These are phyloP conservation scores for Aethionema arabicum DNA, from an alignment of 345 rosid genomes.

Conservation along the genomic window DNA sequence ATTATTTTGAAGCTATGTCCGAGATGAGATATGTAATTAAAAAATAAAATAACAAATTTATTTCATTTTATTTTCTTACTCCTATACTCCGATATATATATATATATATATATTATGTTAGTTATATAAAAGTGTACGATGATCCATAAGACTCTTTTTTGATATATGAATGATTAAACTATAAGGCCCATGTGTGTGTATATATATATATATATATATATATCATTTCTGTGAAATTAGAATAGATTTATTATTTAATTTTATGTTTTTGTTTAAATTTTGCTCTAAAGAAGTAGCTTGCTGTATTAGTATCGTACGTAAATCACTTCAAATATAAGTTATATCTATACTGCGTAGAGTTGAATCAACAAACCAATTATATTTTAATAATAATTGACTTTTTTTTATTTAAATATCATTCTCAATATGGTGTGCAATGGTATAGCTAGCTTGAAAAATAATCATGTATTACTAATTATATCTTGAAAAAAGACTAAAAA, in stretches of 20 bases:
- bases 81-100: background rate
- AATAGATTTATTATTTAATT: background rate
- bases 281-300: conserved; percentile 7
- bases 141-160: background rate
- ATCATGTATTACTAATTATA: no score
- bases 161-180: background rate
- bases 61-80: no score
- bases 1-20: no score
- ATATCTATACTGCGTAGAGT: conserved; percentile 16
- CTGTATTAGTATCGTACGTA: conserved; percentile 15
- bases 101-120: background rate
- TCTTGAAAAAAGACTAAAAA: no score
- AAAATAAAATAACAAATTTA: no score
- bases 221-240: no score
- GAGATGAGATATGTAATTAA: no score
- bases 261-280: background rate
- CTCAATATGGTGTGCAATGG: no score
- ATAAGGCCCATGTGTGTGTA: background rate
- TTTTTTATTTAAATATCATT: no score
- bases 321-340: conserved; percentile 30
- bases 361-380: background rate
- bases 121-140: background rate
- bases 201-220: no score
- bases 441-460: no score
- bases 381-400: no score